These are phyloP conservation scores for Calonectria pseudoturangicola DNA, from an alignment of 2,329 filamentous ascomycete species.

Conservation along the genomic window DNA sequence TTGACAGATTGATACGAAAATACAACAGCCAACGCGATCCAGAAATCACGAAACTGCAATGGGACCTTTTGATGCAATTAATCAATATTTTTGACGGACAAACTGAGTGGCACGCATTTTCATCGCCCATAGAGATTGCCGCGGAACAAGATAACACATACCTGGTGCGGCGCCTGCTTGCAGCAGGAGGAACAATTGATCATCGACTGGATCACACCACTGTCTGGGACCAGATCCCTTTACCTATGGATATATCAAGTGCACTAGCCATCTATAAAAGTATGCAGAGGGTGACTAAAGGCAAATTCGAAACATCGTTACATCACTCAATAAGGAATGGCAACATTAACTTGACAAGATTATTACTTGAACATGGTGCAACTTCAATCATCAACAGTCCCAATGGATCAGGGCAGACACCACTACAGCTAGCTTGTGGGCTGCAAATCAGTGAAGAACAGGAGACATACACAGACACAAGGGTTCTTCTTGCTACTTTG, in stretches of 20 bases:
- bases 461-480: too few species aligned
- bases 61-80: too few species aligned
- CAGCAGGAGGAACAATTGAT: not conserved
- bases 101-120: not conserved
- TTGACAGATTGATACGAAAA: not conserved
- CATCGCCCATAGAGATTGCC: slow-evolving; percentile 4
- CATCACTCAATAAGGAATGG: not conserved
- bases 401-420: not conserved
- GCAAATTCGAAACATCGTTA: not conserved
- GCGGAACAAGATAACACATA: not conserved
- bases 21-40: not conserved
- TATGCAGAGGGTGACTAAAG: not conserved
- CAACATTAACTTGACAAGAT: not conserved
- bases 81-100: too few species aligned
- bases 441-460: not conserved
- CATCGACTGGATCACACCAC: not conserved
- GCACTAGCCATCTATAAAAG: not conserved
- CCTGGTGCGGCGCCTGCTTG: not conserved
- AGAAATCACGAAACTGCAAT: not conserved
- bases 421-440: not conserved
- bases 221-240: not conserved
- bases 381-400: not conserved
- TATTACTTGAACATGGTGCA: not conserved
- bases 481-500: not conserved
- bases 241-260: not conserved